Evolutionary conservation across 1,284 basidiomycete species (phyloP).

Genomic region (Macrocybe sp.): DNA sequence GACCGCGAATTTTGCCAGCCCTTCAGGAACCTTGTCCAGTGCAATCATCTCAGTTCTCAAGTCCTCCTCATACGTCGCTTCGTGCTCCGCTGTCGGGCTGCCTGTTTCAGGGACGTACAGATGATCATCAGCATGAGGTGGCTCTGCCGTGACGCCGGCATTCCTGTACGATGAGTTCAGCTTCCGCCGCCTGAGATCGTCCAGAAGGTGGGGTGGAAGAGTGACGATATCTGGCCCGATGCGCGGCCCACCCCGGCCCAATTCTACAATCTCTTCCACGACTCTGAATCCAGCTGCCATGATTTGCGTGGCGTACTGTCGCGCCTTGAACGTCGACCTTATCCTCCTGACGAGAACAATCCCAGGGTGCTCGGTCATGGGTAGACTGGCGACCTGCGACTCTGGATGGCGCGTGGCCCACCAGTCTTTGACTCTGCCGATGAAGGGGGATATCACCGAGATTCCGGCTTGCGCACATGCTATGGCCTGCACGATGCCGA

Average conservation of each 20-base stretch:
- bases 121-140: too few species aligned
- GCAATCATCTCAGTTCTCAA: conserved; percentile 19
- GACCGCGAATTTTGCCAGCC: conserved; percentile 25
- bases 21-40: conserved; percentile 28
- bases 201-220: conserved; percentile 25
- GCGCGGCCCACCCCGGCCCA: conserved; percentile 17
- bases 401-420: conserved; percentile 18
- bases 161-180: not conserved
- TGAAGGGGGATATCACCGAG: conserved; percentile 29
- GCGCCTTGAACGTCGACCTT: conserved; percentile 17
- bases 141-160: too few species aligned
- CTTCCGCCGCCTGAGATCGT: conserved; percentile 14
- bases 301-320: conserved; percentile 20
- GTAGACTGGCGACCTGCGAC: conserved; percentile 10
- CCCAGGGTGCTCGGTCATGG: conserved; percentile 24
- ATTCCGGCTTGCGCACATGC: conserved; percentile 31
- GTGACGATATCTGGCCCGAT: conserved; percentile 26
- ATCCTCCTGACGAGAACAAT: conserved; percentile 25
- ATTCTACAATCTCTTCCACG: conserved; percentile 25
- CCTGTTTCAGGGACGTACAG: conserved; percentile 13
- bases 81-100: conserved; percentile 7
- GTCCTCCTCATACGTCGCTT: conserved; percentile 15
- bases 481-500: conserved; percentile 27
- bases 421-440: conserved; percentile 32
- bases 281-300: conserved; percentile 30